Conservation (phyloP, 257 asterid genomes). For the Rubia yunnanensis region DNA sequence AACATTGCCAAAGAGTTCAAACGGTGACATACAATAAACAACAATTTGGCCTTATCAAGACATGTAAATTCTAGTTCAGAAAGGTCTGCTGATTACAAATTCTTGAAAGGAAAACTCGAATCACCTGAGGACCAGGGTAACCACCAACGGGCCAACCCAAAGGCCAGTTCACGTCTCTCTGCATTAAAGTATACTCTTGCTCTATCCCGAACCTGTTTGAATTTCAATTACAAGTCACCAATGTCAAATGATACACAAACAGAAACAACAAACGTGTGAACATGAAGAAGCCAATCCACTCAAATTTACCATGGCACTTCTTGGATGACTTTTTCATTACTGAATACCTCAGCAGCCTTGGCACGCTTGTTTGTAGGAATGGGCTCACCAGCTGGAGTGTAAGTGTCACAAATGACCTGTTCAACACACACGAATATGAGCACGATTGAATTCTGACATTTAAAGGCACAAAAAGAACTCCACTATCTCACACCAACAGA, state of each 20-base stretch:
- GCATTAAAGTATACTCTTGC: constrained; percentile 92
- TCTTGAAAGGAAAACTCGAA: background rate
- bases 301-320: constrained; percentile 81
- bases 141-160: constrained; percentile 98
- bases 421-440: constrained; percentile 10
- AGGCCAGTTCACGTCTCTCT: constrained; percentile 78
- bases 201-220: constrained; percentile 79
- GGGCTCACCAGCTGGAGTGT: constrained; percentile 95
- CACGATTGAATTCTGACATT: background rate
- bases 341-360: constrained; percentile 83
- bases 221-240: constrained; percentile 4
- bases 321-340: constrained; percentile 60
- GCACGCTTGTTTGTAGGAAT: constrained; percentile 92
- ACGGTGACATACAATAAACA: background rate
- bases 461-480: too few relatives aligned
- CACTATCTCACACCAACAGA: too few relatives aligned
- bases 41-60: background rate
- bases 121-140: constrained; percentile 98
- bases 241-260: background rate
- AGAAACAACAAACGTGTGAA: background rate
- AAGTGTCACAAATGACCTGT: constrained; percentile 89
- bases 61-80: background rate
- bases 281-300: background rate
- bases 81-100: background rate
- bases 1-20: constrained; percentile 16